phyloP scores from a whole-genome alignment of 495 filamentous ascomycete species.

The Penicillium goetzii region DNA sequence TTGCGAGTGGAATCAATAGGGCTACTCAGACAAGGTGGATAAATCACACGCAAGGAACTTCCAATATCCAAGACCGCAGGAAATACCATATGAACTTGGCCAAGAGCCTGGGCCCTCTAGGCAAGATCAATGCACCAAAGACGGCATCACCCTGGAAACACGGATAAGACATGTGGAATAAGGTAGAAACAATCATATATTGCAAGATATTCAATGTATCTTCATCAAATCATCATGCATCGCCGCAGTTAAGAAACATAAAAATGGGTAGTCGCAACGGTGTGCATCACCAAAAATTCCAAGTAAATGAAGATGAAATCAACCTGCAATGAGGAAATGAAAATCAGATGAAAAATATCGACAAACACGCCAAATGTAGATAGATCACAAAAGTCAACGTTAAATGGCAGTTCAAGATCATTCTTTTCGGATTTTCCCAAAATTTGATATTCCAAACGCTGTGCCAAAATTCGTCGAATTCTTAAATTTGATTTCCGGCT shows the following conservation, averaged over 20 bases:
- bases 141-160: slow-evolving; percentile 11
- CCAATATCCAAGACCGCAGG: slow-evolving; percentile 22
- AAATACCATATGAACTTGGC: slow-evolving; percentile 10
- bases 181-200: slow-evolving; percentile 21
- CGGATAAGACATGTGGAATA: slow-evolving; percentile 13
- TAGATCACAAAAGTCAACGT: slow-evolving; percentile 20
- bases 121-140: neutral
- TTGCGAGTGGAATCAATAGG: slow-evolving; percentile 1
- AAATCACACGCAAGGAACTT: slow-evolving; percentile 35
- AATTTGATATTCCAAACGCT: slow-evolving; percentile 44
- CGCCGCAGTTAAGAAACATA: slow-evolving; percentile 13
- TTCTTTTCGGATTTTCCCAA: slow-evolving; percentile 22
- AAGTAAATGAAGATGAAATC: slow-evolving; percentile 1
- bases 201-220: slow-evolving; percentile 28
- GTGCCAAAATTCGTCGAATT: slow-evolving; percentile 65
- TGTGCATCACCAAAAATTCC: slow-evolving; percentile 3
- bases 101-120: slow-evolving; percentile 9
- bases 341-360: slow-evolving; percentile 12
- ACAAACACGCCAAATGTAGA: slow-evolving; percentile 21
- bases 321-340: slow-evolving; percentile 7
- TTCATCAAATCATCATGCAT: slow-evolving; percentile 34
- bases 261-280: slow-evolving; percentile 9
- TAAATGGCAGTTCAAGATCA: slow-evolving; percentile 11
- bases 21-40: slow-evolving; percentile 8
- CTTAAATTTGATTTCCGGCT: slow-evolving; percentile 62